Percentiles rank a stretch among this genome's conserved stretches.
Conservation (phyloP, 257 asterid genomes). For the Petunia secreta region DNA sequence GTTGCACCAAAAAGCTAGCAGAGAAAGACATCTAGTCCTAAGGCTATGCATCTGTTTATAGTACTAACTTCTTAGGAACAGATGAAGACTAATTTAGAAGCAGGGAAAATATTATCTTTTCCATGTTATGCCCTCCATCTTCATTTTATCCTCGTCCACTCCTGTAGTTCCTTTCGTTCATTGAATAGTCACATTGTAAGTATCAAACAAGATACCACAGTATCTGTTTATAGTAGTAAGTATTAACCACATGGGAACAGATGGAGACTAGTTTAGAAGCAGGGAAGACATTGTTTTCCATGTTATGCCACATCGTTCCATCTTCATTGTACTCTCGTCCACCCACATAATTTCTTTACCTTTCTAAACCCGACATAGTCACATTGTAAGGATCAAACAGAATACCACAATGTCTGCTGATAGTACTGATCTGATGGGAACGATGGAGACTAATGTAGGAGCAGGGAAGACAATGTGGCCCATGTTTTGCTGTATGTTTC, state of each 20-base stretch:
- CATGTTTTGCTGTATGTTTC: not conserved
- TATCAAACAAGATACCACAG: not conserved
- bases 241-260: not conserved
- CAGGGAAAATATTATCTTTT: not conserved
- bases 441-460: not conserved
- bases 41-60: not conserved
- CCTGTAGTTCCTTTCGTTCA: not conserved
- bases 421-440: too few relatives aligned
- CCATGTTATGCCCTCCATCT: not conserved
- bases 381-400: too few relatives aligned
- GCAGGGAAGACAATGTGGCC: not conserved
- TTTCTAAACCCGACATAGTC: too few relatives aligned
- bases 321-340: too few relatives aligned
- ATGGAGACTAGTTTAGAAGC: not conserved
- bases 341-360: too few relatives aligned
- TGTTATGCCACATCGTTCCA: too few relatives aligned
- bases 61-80: not conserved
- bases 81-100: not conserved
- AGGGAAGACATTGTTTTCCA: too few relatives aligned
- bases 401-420: not conserved
- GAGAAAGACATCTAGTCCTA: too few relatives aligned
- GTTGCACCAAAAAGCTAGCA: too few relatives aligned
- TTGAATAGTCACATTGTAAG: not conserved
- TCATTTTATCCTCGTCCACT: conserved; percentile 2
- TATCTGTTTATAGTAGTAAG: not conserved